A percentile compares a stretch with the other conserved stretches of the same genome.
These are phyloP conservation scores for Strobilomyces dryophilus DNA, from an alignment of 768 basidiomycete species.

Conservation along the genomic window DNA sequence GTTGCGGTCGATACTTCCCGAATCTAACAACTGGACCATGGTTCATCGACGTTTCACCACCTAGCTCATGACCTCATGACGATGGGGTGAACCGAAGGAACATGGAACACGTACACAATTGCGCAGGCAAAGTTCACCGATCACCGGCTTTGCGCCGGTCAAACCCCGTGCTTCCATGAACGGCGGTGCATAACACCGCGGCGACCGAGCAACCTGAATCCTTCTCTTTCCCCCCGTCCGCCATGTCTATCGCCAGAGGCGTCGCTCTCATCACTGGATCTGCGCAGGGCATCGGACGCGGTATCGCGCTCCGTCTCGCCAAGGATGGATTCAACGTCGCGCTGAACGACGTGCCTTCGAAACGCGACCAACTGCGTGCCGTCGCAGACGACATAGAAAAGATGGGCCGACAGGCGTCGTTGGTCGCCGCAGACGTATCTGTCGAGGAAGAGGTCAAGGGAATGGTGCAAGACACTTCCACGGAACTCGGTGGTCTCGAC, in stretches of 20 bases:
- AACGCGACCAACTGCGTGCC: slow-evolving; percentile 5
- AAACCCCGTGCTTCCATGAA: too few species aligned
- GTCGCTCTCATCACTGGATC: slow-evolving; percentile 29
- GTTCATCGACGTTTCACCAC: too few species aligned
- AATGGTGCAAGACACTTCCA: background rate
- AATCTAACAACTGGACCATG: too few species aligned
- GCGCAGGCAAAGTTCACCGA: too few species aligned
- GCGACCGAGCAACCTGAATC: background rate
- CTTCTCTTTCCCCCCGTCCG: background rate
- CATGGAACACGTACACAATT: too few species aligned
- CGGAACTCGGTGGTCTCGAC: background rate
- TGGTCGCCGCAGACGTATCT: background rate
- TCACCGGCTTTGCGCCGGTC: too few species aligned
- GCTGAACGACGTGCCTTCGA: slow-evolving; percentile 25
- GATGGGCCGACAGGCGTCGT: slow-evolving; percentile 9
- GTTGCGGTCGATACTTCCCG: too few species aligned
- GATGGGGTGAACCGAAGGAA: too few species aligned
- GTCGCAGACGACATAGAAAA: slow-evolving; percentile 11
- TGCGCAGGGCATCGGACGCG: slow-evolving; percentile 27
- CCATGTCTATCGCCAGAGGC: background rate
- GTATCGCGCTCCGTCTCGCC: slow-evolving; percentile 17
- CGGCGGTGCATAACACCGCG: too few species aligned
- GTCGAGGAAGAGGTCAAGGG: background rate
- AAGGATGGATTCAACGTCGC: slow-evolving; percentile 26
- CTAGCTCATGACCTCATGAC: too few species aligned